Evolutionary conservation across 2,329 filamentous ascomycete species (phyloP), one percentile per base, ranked within the genome.

Genomic region (Pseudopithomyces chartarum): DNA sequence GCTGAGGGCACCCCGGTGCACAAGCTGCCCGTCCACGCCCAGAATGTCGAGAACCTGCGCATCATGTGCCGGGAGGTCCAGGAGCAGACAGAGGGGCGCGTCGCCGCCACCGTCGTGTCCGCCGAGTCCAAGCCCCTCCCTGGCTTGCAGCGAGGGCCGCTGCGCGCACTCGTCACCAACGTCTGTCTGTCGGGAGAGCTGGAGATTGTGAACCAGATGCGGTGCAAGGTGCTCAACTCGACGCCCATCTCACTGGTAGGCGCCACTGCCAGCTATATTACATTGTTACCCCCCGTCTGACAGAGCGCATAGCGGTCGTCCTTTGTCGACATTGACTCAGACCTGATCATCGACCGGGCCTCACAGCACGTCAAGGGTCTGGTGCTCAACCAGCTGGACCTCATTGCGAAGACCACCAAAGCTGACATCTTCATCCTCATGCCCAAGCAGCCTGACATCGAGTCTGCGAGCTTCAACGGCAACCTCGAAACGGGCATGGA

Each of bases 391-490:
- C 91, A 94, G 68, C 85, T 99, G 66, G 92, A 98, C 76, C 88
- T 89, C 61, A 89, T 97, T 70, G 91, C 95, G 11, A 85, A 83
- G 64, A 96, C 90, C 71, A 97, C 93, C 59, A 95, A 95, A 50
- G 94, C 96, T 52, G 95, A 99, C 76, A 96, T 99, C 66, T 99
- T 99, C 77, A 82, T 99, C 47, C 85, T 99, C 49, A 93, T 92
- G 55, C 93, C 95, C 3, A 97, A 96, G 77, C 84, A 93, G 62
- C 88, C 90, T 26, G 85, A 88, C 71, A 90, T 91, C 12, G 88
- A 96, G 65, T 87, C 89, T 61, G 90, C 90, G 44, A 92, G 90
- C 63, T 87, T 88, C 73, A 85, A 86, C 29, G 90, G 92, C 69
- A 73, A 70, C 54, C 88, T 95, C 69, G 88, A 95, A 69, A 90